Evolutionary conservation across 2,329 filamentous ascomycete species (phyloP), one percentile per base, ranked within the genome.

Genomic region (Coniochaeta prunicola): DNA sequence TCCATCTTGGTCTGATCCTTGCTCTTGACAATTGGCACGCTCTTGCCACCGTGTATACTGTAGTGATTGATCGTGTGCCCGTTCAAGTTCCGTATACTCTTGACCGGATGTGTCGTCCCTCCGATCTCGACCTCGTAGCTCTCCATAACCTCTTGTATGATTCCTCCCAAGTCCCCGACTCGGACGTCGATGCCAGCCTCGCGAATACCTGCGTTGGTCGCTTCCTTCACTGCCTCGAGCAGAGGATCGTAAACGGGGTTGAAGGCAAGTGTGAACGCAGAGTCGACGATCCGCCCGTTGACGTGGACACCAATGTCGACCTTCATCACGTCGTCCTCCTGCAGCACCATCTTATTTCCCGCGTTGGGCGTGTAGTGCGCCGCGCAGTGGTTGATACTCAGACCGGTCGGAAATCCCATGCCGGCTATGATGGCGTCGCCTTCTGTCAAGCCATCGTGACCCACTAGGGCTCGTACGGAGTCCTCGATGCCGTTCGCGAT

Each of bases 1-100:
- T 97, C 92, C 93, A 97, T 97, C 81, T 96, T 96, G 57, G 91
- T 96, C 71, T 88, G 86, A 69, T 96, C 91, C 62, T 84, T 84
- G 62, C 86, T 88, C 79, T 96, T 96, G 63, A 97, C 91, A 68
- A 97, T 96, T 0, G 92, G 93, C 57, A 97, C 91, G 64, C 90
- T 92, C 81, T 97, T 97, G 67, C 86, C 89, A 59, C 92, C 92
- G 76, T 97, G 92, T 67, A 97, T 97, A 71, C 86, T 87, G 78
- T 92, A 94, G 62, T 86, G 92, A 59, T 90, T 81, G 69, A 97
- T 97, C 65, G 90, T 93, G 77, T 97, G 92, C 10, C 91, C 92
- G 69, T 90, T 93, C 61, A 96, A 79, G 76, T 94, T 94, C 64
- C 89, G 87, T 70, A 96, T 93, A 64, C 87, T 82, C 78, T 94